A percentile compares a stretch with the other conserved stretches of the same genome.
phyloP scores from a whole-genome alignment of 176 grass and related monocot genomes.

The Zoysia japonica region DNA sequence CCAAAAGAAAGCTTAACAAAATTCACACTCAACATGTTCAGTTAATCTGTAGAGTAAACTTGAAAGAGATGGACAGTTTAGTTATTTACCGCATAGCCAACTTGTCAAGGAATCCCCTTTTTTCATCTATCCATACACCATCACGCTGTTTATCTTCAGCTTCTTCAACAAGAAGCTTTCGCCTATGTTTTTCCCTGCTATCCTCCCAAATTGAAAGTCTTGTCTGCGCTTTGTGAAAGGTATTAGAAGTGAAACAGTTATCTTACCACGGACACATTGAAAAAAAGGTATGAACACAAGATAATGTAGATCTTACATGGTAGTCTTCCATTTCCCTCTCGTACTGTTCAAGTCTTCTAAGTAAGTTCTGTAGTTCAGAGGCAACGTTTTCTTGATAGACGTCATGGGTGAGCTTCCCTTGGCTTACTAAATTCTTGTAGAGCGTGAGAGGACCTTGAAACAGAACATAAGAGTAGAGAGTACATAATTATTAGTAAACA shows the following conservation, averaged over 20 bases:
- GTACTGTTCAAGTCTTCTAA: constrained; percentile 63
- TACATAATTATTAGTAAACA: neutral
- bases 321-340: constrained; percentile 97
- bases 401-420: constrained; percentile 85
- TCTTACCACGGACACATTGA: neutral
- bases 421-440: constrained; percentile 66
- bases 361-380: constrained; percentile 61
- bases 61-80: neutral
- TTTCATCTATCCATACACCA: constrained; percentile 85
- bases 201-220: constrained; percentile 75
- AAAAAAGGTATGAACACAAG: neutral
- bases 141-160: constrained; percentile 74
- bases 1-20: constrained; percentile 7
- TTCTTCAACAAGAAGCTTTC: constrained; percentile 72
- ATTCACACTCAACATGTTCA: neutral
- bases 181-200: constrained; percentile 66
- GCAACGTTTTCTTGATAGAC: constrained; percentile 79
- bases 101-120: constrained; percentile 70
- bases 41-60: neutral
- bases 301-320: constrained; percentile 57
- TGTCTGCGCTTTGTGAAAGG: constrained; percentile 44
- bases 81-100: constrained; percentile 54
- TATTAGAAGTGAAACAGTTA: neutral
- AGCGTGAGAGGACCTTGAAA: constrained; percentile 75
- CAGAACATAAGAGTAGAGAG: constrained; percentile 39